phyloP scores from a whole-genome alignment of 2,329 filamentous ascomycete species.

The Alternaria sp. region DNA sequence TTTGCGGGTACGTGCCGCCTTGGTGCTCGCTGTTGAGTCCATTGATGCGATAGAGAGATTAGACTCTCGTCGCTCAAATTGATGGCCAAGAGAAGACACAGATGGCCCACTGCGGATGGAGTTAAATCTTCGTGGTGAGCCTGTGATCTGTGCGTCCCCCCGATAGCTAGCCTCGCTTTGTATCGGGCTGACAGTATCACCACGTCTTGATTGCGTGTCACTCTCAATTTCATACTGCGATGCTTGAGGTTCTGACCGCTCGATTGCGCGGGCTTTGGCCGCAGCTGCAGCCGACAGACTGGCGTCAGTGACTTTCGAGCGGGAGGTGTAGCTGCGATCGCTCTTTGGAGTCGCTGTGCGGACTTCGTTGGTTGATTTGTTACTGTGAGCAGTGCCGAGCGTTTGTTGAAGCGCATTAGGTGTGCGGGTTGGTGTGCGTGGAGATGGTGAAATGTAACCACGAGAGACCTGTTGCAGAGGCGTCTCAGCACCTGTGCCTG shows the following conservation, averaged over 20 bases:
- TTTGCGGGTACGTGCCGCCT: slow-evolving; percentile 62
- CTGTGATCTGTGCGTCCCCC: slow-evolving; percentile 33
- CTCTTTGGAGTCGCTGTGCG: slow-evolving; percentile 56
- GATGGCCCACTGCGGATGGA: slow-evolving; percentile 55
- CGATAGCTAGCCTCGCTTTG: slow-evolving; percentile 88
- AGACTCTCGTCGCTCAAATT: slow-evolving; percentile 61
- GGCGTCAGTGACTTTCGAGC: slow-evolving; percentile 30
- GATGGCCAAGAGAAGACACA: slow-evolving; percentile 70
- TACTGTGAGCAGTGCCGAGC: slow-evolving; percentile 73
- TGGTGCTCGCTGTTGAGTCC: slow-evolving; percentile 66
- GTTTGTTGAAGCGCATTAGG: slow-evolving; percentile 64
- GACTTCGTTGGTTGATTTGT: slow-evolving; percentile 62
- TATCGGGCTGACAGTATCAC: slow-evolving; percentile 76
- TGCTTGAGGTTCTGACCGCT: slow-evolving; percentile 43
- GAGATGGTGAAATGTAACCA: slow-evolving; percentile 67
- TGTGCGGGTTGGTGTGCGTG: slow-evolving; percentile 70
- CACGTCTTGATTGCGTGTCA: slow-evolving; percentile 59
- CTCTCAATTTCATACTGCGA: slow-evolving; percentile 51
- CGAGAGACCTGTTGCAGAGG: slow-evolving; percentile 70
- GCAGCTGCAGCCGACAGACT: slow-evolving; percentile 47
- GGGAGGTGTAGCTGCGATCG: slow-evolving; percentile 56
- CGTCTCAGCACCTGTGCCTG: slow-evolving; percentile 58
- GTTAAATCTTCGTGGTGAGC: slow-evolving; percentile 59
- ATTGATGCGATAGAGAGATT: slow-evolving; percentile 68
- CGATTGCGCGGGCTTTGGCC: slow-evolving; percentile 50